A percentile compares a stretch with the other conserved stretches of the same genome.
These are phyloP conservation scores for Corylus americana DNA, from an alignment of 306 rosid genomes.

Conservation along the genomic window DNA sequence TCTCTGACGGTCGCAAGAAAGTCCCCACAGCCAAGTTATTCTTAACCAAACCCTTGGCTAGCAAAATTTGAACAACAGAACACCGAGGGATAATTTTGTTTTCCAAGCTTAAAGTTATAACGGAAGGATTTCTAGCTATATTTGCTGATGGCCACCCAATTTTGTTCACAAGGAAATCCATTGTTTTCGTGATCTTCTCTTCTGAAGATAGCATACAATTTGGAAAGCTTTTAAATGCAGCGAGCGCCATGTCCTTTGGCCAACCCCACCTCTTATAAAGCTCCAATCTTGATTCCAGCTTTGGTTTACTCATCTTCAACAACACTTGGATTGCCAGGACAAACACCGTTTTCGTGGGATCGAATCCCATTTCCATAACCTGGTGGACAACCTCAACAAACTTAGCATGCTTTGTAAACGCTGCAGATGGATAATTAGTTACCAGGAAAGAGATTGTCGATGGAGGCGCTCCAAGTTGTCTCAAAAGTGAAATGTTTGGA, in stretches of 20 bases:
- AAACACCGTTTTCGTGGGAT: too few relatives aligned
- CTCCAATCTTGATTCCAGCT: too few relatives aligned
- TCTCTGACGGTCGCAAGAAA: neutral
- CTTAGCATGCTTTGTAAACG: neutral
- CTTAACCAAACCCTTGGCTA: slow-evolving; percentile 26
- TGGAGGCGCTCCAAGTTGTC: neutral
- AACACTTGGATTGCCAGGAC: too few relatives aligned
- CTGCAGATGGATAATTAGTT: neutral
- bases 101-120: slow-evolving; percentile 8
- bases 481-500: slow-evolving; percentile 33
- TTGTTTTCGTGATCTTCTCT: slow-evolving; percentile 10
- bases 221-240: slow-evolving; percentile 40
- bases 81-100: too few relatives aligned
- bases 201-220: slow-evolving; percentile 19
- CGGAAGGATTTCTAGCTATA: slow-evolving; percentile 12
- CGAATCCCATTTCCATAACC: too few relatives aligned
- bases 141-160: slow-evolving; percentile 25
- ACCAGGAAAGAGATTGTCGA: neutral
- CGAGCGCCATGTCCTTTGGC: too few relatives aligned
- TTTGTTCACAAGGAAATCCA: slow-evolving; percentile 6
- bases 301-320: too few relatives aligned
- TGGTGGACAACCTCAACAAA: slow-evolving; percentile 19
- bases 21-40: neutral
- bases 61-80: neutral
- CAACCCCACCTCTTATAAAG: too few relatives aligned